Percentiles rank a stretch among this genome's conserved stretches.
These are phyloP conservation scores for Plasmopara muralis DNA, from an alignment of 352 stramenopile genomes.

Conservation along the genomic window DNA sequence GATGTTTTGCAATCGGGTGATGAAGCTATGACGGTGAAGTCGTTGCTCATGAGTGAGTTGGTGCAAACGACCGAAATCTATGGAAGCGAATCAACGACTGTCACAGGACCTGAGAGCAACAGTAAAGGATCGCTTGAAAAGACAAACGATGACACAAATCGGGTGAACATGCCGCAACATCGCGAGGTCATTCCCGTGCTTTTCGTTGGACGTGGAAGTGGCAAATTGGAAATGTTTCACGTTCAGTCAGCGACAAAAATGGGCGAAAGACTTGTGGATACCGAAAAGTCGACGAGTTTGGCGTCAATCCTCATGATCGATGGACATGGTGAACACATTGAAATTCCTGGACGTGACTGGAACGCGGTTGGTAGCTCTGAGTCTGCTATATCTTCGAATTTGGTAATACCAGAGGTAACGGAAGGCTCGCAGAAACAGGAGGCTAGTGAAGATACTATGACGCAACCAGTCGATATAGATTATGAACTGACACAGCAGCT, in stretches of 20 bases:
- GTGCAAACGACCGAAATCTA: conserved; percentile 59
- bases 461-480: conserved; percentile 13
- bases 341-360: conserved; percentile 39
- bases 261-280: conserved; percentile 50
- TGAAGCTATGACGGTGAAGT: conserved; percentile 50
- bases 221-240: conserved; percentile 72
- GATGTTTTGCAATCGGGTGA: conserved; percentile 34
- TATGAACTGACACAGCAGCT: conserved; percentile 29
- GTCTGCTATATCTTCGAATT: conserved; percentile 8
- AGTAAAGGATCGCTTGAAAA: conserved; percentile 13
- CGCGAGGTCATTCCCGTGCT: conserved; percentile 53
- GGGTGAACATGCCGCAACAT: conserved; percentile 26
- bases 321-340: conserved; percentile 32
- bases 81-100: conserved; percentile 10
- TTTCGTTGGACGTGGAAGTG: conserved; percentile 61
- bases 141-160: conserved; percentile 5
- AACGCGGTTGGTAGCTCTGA: background rate
- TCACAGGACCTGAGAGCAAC: conserved; percentile 3
- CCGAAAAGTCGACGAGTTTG: conserved; percentile 29
- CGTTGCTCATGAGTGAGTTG: conserved; percentile 56
- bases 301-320: conserved; percentile 64
- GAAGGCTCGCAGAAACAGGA: conserved; percentile 2
- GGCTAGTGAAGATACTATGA: background rate
- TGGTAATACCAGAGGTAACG: conserved; percentile 8
- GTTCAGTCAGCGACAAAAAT: conserved; percentile 62